phyloP scores from a whole-genome alignment of 2,329 filamentous ascomycete genomes.

The Hymenoscyphus fraxineus region DNA sequence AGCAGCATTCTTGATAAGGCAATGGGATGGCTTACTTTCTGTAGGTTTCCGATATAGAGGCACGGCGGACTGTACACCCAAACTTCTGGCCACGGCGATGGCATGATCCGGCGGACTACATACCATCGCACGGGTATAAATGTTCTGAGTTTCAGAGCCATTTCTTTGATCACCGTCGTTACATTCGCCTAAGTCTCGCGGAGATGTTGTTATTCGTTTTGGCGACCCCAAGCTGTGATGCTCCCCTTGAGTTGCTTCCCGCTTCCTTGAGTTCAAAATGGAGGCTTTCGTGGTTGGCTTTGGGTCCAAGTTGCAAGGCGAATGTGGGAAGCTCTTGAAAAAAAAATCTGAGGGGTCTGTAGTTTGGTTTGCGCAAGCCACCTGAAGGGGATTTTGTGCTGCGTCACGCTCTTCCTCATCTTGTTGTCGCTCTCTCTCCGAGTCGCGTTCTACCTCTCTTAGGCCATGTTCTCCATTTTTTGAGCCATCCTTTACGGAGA shows the following conservation, averaged over 20 bases:
- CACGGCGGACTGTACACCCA: slow-evolving; percentile 30
- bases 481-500: too few relatives aligned
- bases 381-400: not conserved
- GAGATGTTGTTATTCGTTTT: not conserved
- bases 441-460: too few relatives aligned
- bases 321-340: not conserved
- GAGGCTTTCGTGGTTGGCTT: not conserved
- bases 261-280: not conserved
- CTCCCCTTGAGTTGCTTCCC: not conserved
- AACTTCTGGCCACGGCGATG: slow-evolving; percentile 21
- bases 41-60: slow-evolving; percentile 30
- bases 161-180: not conserved
- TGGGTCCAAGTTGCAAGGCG: not conserved
- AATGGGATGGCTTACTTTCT: slow-evolving; percentile 23
- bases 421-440: not conserved
- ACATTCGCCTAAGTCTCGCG: not conserved
- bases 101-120: not conserved
- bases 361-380: not conserved
- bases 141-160: too few relatives aligned
- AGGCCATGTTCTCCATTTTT: too few relatives aligned
- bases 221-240: not conserved
- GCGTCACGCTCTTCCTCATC: not conserved
- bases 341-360: not conserved
- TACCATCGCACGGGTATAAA: not conserved
- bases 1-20: not conserved